Evolutionary conservation across 345 rosid species (phyloP).

Genomic region (Euphorbia tirucalli): DNA sequence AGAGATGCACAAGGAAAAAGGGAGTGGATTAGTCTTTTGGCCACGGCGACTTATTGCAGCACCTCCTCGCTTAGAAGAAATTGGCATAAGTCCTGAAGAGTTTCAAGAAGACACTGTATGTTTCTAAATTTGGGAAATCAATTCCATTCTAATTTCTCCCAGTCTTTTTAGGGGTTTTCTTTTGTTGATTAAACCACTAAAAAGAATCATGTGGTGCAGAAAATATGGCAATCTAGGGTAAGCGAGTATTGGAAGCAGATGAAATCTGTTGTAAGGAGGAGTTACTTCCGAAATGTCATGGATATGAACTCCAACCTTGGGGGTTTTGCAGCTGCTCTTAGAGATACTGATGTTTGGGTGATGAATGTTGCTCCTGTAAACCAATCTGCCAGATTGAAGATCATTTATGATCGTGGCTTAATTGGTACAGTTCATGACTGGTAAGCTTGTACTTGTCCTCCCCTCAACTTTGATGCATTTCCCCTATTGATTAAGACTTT

Average conservation of each 20-base stretch:
- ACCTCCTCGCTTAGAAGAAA: constrained; percentile 83
- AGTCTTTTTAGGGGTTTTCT: neutral
- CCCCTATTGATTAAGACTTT: neutral
- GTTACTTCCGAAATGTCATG: constrained; percentile 86
- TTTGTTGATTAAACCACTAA: constrained; percentile 10
- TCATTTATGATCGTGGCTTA: constrained; percentile 89
- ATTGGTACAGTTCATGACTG: constrained; percentile 97
- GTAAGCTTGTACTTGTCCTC: constrained; percentile 35
- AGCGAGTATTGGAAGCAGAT: constrained; percentile 86
- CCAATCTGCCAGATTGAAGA: constrained; percentile 64
- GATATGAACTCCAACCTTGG: constrained; percentile 96
- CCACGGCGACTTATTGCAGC: constrained; percentile 71
- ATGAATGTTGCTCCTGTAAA: constrained; percentile 90
- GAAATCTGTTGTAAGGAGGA: constrained; percentile 72
- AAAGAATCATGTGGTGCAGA: constrained; percentile 43
- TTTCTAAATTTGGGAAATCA: constrained; percentile 14
- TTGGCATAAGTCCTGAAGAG: constrained; percentile 61
- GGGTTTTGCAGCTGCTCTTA: constrained; percentile 86
- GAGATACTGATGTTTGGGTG: constrained; percentile 83
- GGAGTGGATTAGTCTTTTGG: constrained; percentile 85
- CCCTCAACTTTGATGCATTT: neutral
- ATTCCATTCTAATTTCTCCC: neutral
- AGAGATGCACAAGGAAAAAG: constrained; percentile 84
- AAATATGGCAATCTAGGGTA: constrained; percentile 79
- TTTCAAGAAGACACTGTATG: constrained; percentile 77